Base-by-base conservation (phyloP, 768 basidiomycete species). In the Royoungia palumana region DNA sequence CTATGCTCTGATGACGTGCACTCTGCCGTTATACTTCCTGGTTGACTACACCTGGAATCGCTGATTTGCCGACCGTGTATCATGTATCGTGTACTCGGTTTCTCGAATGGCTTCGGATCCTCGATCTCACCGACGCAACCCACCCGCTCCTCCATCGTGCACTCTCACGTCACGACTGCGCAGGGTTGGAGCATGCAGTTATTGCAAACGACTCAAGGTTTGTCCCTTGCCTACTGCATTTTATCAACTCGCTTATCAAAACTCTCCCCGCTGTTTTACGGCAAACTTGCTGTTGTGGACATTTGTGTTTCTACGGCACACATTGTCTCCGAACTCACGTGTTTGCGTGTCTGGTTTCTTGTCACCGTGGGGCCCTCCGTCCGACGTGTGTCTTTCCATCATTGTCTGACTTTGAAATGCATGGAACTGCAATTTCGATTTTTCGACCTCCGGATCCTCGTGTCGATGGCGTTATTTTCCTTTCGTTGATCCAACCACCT, bases 151-250 rank as follows among this genome's bases (percentile, higher is more conserved):
- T 50, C 28, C 38, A 47, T 24, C 46, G 48, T 44, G 21, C 25
- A 9, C 24, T 57, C 37, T 35, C n/a, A 46, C 35, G 46, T 44
- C 28, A 50, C 38, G 42, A 36, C 22, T 32, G 24, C 56, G 36
- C 65, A 91, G 88, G 36, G 82, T 84, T 54, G 87, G 89, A 49
- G 89, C 89, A 36, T 92, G 89, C 67, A 85, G 79, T 4, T 82
- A 91, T 61, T 92, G 89, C 78, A 92, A 90, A 68, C 86, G 83
- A 62, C 81, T 91, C 60, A 92, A 92, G 84, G 87, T 85, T 69
- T 49, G 81, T 71, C 27, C 49, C 41, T 45, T 44, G 22, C 44
- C 41, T 57, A 19, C 17, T 43, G 6, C 5, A n/a, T 53, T 20
- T 22, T 36, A 20, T 38, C 39, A 11, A 44, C 20, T 59, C 44